Conservation (phyloP, 2,329 filamentous ascomycete genomes). For the Remersonia thermophila region DNA sequence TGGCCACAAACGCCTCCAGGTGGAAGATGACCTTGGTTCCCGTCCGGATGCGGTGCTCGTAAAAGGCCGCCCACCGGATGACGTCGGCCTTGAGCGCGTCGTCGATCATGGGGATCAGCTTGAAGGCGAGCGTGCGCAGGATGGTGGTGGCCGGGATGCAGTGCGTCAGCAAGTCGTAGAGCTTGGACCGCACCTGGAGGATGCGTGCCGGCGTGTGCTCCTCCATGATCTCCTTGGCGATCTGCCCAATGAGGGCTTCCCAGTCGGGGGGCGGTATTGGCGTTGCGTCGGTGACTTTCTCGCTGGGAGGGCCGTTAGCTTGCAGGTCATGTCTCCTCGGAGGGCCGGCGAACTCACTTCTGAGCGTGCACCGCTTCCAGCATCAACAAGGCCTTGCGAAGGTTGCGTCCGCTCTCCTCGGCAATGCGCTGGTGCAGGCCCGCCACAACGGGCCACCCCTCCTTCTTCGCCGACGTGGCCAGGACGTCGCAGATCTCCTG, state of each 20-base stretch:
- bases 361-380: conserved; percentile 95
- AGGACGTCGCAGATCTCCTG: conserved; percentile 73
- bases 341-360: conserved; percentile 51
- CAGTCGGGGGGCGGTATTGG: conserved; percentile 91
- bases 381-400: conserved; percentile 86
- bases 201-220: conserved; percentile 88
- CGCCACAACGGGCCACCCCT: conserved; percentile 67
- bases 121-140: conserved; percentile 89
- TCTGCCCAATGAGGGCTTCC: conserved; percentile 80
- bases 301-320: conserved; percentile 39
- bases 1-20: conserved; percentile 93
- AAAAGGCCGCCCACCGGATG: conserved; percentile 92
- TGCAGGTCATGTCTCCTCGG: no score
- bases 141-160: conserved; percentile 94
- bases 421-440: conserved; percentile 77
- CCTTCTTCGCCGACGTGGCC: conserved; percentile 57
- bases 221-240: conserved; percentile 85
- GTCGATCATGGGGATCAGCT: conserved; percentile 76
- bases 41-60: conserved; percentile 85
- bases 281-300: conserved; percentile 78
- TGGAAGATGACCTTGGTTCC: conserved; percentile 97
- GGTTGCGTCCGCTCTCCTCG: conserved; percentile 77
- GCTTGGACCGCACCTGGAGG: conserved; percentile 74
- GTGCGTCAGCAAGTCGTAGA: conserved; percentile 95
- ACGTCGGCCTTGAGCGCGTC: conserved; percentile 84